These are phyloP conservation scores for Solanum pimpinellifolium DNA, from an alignment of 257 asterid species.

Conservation along the genomic window DNA sequence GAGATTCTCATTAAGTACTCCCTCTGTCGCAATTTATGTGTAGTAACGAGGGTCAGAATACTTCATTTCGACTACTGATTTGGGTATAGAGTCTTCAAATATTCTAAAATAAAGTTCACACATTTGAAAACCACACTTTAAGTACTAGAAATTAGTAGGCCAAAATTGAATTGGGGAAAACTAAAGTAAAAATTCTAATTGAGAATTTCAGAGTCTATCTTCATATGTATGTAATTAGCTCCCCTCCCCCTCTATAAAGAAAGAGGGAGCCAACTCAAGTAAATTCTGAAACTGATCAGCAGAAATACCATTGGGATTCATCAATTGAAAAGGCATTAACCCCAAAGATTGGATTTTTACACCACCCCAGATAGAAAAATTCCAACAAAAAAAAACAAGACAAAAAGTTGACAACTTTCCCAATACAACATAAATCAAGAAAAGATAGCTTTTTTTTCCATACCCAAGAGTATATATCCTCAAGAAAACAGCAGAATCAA, in stretches of 20 bases:
- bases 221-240: not conserved
- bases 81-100: not conserved
- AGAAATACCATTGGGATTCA: not conserved
- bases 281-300: not conserved
- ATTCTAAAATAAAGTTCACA: not conserved
- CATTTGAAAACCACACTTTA: not conserved
- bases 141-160: not conserved
- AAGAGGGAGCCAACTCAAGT: not conserved
- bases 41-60: not conserved
- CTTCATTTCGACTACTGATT: not conserved
- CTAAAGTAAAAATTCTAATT: not conserved
- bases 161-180: not conserved
- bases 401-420: not conserved
- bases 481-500: conserved; percentile 95
- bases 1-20: not conserved
- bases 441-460: not conserved
- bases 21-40: not conserved
- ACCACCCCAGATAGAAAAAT: not conserved
- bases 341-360: not conserved
- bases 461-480: conserved; percentile 94
- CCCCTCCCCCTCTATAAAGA: not conserved
- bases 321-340: not conserved
- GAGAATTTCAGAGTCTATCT: not conserved
- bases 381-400: not conserved
- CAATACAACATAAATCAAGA: not conserved